Evolutionary conservation across 441 rosid species (phyloP).

Genomic region (Erysimum cheiri): DNA sequence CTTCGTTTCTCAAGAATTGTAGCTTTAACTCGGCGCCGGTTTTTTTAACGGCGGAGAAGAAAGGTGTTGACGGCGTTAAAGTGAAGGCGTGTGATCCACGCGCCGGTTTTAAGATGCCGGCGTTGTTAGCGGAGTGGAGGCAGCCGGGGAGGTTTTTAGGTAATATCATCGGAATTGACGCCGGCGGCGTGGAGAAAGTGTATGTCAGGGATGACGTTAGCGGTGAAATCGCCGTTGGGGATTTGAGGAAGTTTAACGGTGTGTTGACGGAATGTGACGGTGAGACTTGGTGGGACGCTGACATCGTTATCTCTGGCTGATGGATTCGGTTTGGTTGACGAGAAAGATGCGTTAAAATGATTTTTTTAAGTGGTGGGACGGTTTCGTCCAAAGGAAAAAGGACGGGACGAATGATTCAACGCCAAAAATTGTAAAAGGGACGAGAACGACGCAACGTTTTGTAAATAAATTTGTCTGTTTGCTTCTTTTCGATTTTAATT

Average conservation of each 20-base stretch:
- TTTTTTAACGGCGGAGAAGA: conserved; percentile 51
- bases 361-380: conserved; percentile 2
- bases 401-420: conserved; percentile 29
- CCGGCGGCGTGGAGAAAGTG: conserved; percentile 52
- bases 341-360: conserved; percentile 14
- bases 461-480: conserved; percentile 40
- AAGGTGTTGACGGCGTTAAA: conserved; percentile 36
- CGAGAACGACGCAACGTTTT: conserved; percentile 34
- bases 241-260: conserved; percentile 61
- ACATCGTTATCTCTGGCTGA: conserved; percentile 53
- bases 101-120: conserved; percentile 53
- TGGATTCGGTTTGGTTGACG: conserved; percentile 38
- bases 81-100: conserved; percentile 77
- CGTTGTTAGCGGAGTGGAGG: conserved; percentile 71
- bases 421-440: conserved; percentile 25
- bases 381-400: conserved; percentile 24
- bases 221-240: conserved; percentile 62
- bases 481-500: conserved; percentile 12
- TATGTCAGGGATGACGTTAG: conserved; percentile 55
- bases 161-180: conserved; percentile 47
- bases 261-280: conserved; percentile 61
- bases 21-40: conserved; percentile 50
- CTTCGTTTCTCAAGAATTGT: conserved; percentile 37
- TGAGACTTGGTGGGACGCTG: conserved; percentile 78
- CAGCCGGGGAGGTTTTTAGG: conserved; percentile 50